phyloP scores from a whole-genome alignment of 257 asterid species.

The Knoxia roxburghii region DNA sequence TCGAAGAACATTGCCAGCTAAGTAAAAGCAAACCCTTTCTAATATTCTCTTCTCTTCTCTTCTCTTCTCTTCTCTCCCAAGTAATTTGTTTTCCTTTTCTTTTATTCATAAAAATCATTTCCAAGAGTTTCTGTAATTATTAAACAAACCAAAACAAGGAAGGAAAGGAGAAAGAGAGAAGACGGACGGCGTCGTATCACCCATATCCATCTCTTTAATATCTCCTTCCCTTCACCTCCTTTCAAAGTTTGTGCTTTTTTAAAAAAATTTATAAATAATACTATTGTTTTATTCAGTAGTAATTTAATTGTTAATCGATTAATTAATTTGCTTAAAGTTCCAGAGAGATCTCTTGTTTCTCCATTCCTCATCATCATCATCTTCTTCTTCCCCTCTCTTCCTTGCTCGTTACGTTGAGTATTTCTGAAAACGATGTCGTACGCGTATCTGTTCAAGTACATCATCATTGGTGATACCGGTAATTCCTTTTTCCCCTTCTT shows the following conservation, averaged over 20 bases:
- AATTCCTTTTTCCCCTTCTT: conserved; percentile 13
- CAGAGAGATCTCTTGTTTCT: background rate
- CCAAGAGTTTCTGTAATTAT: background rate
- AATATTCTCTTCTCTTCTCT: background rate
- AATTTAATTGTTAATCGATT: background rate
- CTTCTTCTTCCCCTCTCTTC: background rate
- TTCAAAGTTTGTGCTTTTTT: background rate
- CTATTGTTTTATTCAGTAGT: background rate
- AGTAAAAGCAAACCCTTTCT: background rate
- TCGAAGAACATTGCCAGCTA: conserved; percentile 3
- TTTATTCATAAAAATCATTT: too few species aligned
- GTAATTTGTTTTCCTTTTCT: too few species aligned
- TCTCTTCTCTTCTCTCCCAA: too few species aligned
- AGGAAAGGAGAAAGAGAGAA: background rate
- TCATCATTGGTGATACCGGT: conserved; percentile 96
- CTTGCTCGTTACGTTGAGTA: conserved; percentile 9
- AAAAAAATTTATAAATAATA: background rate
- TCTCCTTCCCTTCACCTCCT: background rate
- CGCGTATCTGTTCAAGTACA: conserved; percentile 83
- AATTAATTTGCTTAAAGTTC: background rate
- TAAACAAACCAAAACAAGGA: background rate
- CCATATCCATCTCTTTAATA: background rate
- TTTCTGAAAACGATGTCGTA: conserved; percentile 52
- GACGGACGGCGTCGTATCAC: conserved; percentile 2
- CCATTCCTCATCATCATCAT: background rate